Base-by-base conservation (phyloP, 768 basidiomycete species). In the Amanita brunnescens region DNA sequence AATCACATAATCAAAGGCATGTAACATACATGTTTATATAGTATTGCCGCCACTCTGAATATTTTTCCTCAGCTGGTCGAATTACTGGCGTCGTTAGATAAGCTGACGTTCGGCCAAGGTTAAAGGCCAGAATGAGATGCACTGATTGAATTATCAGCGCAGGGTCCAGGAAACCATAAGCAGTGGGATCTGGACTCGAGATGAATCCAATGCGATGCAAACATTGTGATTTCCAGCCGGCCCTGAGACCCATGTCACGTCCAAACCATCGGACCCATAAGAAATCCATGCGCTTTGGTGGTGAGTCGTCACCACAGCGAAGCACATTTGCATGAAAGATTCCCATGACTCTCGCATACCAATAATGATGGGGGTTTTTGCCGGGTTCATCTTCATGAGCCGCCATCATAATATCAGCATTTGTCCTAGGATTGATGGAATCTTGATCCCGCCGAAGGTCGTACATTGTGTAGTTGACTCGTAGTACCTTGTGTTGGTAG, bases 121-220 rank as follows among this genome's bases (percentile, higher is more conserved):
- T 24, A 43, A 74, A 77, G 0, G 59, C 70, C 0, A 75, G 77
- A 7, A 78, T 66, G 1, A 79, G 53, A 53, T 79, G 75, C 1
- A 56, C 60, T 0, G 60, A 69, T 0, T 68, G 59, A 24, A 79
- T 57, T 3, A 80, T 64, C 0, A 60, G 54, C 0, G 52, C 49
- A 0, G 77, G 78, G 54, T 79, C 65, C 0, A 79, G 21, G 43
- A 81, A 80, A 0, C 75, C 68, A 55, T 77, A 79, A 2, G 70
- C 64, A 10, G 54, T 39, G 9, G 45, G 43, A 40, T 57, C 47
- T 0, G 58, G 43, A 1, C 56, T 21, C 0, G 64, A 53, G 2
- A 76, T 50, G 48, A 73, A 79, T 2, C 62, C 62, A 33, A 75
- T 32, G 7, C 49, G 55, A n/a, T 54, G 59, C 1, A 64, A 23